A percentile compares a stretch with the other conserved stretches of the same genome.
Evolutionary conservation across 2,329 filamentous ascomycete species (phyloP).

Genomic region (Botrytis galanthina): DNA sequence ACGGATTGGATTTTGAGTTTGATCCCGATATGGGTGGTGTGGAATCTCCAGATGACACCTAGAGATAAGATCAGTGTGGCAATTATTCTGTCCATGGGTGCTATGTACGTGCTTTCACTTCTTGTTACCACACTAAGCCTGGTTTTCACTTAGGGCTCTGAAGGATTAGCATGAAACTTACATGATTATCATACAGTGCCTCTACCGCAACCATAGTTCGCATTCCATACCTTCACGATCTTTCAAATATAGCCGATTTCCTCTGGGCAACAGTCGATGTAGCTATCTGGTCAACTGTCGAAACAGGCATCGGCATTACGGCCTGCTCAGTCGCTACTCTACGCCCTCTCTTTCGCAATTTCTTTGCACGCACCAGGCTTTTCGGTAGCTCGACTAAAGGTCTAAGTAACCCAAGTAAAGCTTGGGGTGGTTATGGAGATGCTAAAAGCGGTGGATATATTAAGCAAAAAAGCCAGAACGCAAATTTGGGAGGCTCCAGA

Average conservation of each 20-base stretch:
- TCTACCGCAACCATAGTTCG: constrained; percentile 45
- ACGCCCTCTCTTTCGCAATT: constrained; percentile 39
- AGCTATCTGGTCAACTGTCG: constrained; percentile 45
- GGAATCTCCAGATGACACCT: constrained; percentile 43
- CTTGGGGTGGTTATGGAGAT: neutral
- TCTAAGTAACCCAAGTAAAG: neutral
- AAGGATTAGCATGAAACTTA: neutral
- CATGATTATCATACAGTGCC: constrained; percentile 30
- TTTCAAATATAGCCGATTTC: constrained; percentile 40
- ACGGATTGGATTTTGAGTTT: constrained; percentile 45
- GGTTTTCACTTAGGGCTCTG: neutral
- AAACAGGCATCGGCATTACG: constrained; percentile 43
- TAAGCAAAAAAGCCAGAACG: neutral
- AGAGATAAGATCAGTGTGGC: constrained; percentile 41
- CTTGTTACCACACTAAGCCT: neutral
- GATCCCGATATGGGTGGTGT: constrained; percentile 44
- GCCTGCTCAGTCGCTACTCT: constrained; percentile 44
- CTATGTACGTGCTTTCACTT: constrained; percentile 37
- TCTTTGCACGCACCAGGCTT: constrained; percentile 23
- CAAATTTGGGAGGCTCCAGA: neutral
- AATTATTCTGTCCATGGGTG: constrained; percentile 38
- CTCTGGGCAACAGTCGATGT: constrained; percentile 43
- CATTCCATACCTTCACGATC: constrained; percentile 43
- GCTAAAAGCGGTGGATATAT: neutral
- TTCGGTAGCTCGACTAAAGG: constrained; percentile 1